Conservation (phyloP, 805 yeast genomes). For the Candida ipomoeae region DNA sequence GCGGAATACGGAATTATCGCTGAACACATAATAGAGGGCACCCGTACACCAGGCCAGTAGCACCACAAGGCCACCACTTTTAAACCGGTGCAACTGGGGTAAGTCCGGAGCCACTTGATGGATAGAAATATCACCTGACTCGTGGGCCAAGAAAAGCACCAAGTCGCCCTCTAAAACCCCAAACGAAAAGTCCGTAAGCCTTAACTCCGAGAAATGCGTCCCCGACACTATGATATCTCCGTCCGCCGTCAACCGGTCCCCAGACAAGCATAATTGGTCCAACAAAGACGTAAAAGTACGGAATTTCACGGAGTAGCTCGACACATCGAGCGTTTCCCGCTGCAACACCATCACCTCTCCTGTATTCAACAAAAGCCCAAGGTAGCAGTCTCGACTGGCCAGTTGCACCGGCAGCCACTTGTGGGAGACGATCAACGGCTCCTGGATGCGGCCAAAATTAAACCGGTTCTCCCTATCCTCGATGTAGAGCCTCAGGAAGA, state of each 20-base stretch:
- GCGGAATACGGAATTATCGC: constrained; percentile 19
- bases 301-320: constrained; percentile 22
- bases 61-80: constrained; percentile 11
- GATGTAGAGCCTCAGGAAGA: constrained; percentile 23
- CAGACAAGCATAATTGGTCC: constrained; percentile 19
- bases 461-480: constrained; percentile 27
- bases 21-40: constrained; percentile 11
- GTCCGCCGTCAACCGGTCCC: constrained; percentile 15
- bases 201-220: constrained; percentile 21
- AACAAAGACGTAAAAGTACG: constrained; percentile 27
- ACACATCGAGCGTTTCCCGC: constrained; percentile 22
- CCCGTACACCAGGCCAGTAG: constrained; percentile 14
- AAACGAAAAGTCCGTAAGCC: constrained; percentile 28
- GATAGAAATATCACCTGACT: constrained; percentile 15
- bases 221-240: constrained; percentile 21
- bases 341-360: constrained; percentile 34
- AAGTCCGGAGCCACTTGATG: constrained; percentile 12
- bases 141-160: constrained; percentile 15
- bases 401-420: constrained; percentile 29
- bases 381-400: constrained; percentile 23
- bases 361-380: constrained; percentile 35
- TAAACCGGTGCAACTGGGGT: constrained; percentile 6
- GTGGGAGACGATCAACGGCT: constrained; percentile 32
- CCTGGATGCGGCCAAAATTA: constrained; percentile 28
- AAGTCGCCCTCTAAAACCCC: constrained; percentile 9